phyloP scores from a whole-genome alignment of 75 land plant genomes.

The Pinus albicaulis region DNA sequence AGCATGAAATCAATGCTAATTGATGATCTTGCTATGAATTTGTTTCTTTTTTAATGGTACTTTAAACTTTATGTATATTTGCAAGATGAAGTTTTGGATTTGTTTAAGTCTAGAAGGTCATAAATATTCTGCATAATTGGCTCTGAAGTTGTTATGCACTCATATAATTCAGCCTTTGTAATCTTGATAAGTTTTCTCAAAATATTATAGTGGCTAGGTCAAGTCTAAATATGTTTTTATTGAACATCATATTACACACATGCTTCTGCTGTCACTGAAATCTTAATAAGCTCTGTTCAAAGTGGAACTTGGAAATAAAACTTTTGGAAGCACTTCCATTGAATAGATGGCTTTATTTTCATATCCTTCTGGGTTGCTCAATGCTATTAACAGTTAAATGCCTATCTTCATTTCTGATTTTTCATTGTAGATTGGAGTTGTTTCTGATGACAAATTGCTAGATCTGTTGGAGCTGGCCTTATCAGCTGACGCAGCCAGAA shows the following conservation, averaged over 20 bases:
- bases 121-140: not conserved
- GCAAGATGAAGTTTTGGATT: not conserved
- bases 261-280: not conserved
- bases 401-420: not conserved
- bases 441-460: constrained; percentile 69
- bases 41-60: too few relatives aligned
- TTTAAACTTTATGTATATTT: not conserved
- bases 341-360: not conserved
- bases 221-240: not conserved
- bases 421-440: constrained; percentile 58
- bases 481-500: constrained; percentile 59
- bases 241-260: not conserved
- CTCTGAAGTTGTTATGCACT: not conserved
- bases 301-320: too few relatives aligned
- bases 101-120: not conserved
- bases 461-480: constrained; percentile 64
- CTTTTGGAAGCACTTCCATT: too few relatives aligned
- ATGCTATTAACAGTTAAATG: not conserved
- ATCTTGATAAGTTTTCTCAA: not conserved
- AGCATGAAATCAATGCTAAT: too few relatives aligned
- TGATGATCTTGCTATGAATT: too few relatives aligned
- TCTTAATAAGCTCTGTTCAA: not conserved
- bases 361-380: not conserved
- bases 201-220: not conserved
- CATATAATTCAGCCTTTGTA: not conserved